Evolutionary conservation across 1,139 yeast genomes (phyloP).

Genomic region (Nadsonia commutata): DNA sequence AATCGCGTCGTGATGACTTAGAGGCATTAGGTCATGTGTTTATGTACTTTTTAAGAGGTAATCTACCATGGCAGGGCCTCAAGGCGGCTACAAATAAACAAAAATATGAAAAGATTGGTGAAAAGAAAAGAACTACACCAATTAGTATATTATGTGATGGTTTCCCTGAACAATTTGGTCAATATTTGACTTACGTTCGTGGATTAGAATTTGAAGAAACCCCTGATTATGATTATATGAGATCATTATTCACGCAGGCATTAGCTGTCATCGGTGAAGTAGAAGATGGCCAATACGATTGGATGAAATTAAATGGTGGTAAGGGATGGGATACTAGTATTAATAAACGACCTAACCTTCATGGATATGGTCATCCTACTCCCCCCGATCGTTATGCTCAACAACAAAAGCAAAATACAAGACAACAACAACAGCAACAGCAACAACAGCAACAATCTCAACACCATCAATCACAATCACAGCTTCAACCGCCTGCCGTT

Average conservation of each 20-base stretch:
- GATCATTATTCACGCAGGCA: slow-evolving; percentile 61
- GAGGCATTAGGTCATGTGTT: slow-evolving; percentile 94
- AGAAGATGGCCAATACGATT: slow-evolving; percentile 82
- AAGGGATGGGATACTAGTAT: slow-evolving; percentile 80
- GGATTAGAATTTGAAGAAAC: slow-evolving; percentile 79
- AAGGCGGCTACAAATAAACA: slow-evolving; percentile 97
- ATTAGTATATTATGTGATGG: slow-evolving; percentile 67
- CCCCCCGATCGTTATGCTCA: slow-evolving; percentile 27
- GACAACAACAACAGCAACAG: slow-evolving; percentile 2
- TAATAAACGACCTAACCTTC: slow-evolving; percentile 77
- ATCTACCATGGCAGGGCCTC: slow-evolving; percentile 96
- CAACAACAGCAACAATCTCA: slow-evolving; percentile 2
- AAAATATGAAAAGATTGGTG: slow-evolving; percentile 93
- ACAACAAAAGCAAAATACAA: slow-evolving; percentile 5
- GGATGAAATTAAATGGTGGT: slow-evolving; percentile 88
- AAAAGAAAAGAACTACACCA: slow-evolving; percentile 77
- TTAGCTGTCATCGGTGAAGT: slow-evolving; percentile 54
- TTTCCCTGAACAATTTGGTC: slow-evolving; percentile 76
- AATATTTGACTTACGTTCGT: slow-evolving; percentile 73
- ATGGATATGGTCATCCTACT: slow-evolving; percentile 72
- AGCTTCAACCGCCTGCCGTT: slow-evolving; percentile 10
- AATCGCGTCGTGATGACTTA: slow-evolving; percentile 86
- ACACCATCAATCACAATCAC: slow-evolving; percentile 5
- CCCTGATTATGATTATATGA: slow-evolving; percentile 82
- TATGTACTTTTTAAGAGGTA: slow-evolving; percentile 84